Evolutionary conservation across 2,329 filamentous ascomycete species (phyloP).

Genomic region (Cercospora berteroae): DNA sequence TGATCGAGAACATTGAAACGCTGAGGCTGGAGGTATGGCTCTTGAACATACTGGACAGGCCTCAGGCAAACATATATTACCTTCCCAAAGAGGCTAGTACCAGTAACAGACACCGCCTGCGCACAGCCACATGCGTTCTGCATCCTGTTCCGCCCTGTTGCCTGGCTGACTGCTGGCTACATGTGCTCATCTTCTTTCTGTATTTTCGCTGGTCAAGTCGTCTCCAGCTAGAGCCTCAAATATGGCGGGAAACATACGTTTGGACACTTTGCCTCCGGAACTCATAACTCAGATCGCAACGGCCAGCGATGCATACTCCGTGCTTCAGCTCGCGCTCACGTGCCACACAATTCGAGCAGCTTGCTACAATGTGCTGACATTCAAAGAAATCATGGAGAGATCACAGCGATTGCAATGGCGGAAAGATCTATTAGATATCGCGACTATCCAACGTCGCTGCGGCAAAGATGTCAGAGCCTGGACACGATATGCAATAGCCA

Average conservation of each 20-base stretch:
- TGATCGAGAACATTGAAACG: background rate
- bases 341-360: constrained; percentile 17
- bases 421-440: constrained; percentile 8
- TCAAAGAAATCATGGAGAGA: constrained; percentile 13
- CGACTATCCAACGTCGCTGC: constrained; percentile 9
- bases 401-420: constrained; percentile 8
- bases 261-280: constrained; percentile 20
- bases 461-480: constrained; percentile 14
- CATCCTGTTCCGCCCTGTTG: background rate
- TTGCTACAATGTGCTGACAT: constrained; percentile 20
- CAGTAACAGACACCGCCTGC: background rate
- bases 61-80: background rate
- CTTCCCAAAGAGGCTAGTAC: background rate
- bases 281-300: constrained; percentile 22
- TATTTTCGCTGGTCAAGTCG: background rate
- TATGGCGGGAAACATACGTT: background rate
- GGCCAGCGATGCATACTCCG: constrained; percentile 15
- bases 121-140: background rate
- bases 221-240: background rate
- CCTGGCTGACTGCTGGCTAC: background rate
- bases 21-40: background rate
- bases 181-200: background rate
- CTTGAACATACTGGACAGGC: background rate
- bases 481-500: constrained; percentile 21
- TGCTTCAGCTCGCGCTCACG: constrained; percentile 13